A percentile compares a stretch with the other conserved stretches of the same genome.
Evolutionary conservation across 2,329 filamentous ascomycete genomes (phyloP).

Genomic region (Cladobotryum protrusum): DNA sequence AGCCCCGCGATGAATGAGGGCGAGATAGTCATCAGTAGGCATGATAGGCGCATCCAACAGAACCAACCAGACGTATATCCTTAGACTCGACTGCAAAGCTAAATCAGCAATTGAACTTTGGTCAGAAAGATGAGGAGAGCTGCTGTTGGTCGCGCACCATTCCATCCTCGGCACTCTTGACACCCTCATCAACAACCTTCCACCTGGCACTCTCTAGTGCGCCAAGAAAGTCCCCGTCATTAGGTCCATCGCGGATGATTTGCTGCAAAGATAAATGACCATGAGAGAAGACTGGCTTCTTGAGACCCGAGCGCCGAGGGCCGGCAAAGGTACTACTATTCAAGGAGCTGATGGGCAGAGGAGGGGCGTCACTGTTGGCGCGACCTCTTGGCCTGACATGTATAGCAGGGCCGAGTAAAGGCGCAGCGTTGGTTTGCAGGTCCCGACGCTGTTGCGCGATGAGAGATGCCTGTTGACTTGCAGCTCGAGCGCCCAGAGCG

Average conservation of each 20-base stretch:
- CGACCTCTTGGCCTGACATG: slow-evolving; percentile 52
- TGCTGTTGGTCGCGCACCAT: slow-evolving; percentile 51
- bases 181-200: slow-evolving; percentile 68
- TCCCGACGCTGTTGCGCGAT: slow-evolving; percentile 58
- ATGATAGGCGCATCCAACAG: slow-evolving; percentile 82
- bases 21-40: slow-evolving; percentile 80
- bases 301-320: slow-evolving; percentile 33
- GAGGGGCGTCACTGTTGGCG: slow-evolving; percentile 66
- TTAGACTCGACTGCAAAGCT: slow-evolving; percentile 65
- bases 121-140: background rate
- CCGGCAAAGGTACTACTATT: slow-evolving; percentile 31
- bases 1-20: slow-evolving; percentile 83
- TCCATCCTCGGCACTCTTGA: slow-evolving; percentile 72
- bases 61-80: slow-evolving; percentile 95
- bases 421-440: slow-evolving; percentile 33
- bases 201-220: slow-evolving; percentile 65
- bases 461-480: slow-evolving; percentile 43
- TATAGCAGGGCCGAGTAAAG: slow-evolving; percentile 21
- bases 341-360: slow-evolving; percentile 26
- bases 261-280: slow-evolving; percentile 61
- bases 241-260: slow-evolving; percentile 74
- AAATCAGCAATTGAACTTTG: background rate
- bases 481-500: slow-evolving; percentile 52
- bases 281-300: slow-evolving; percentile 44
- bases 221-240: slow-evolving; percentile 59